phyloP scores from a whole-genome alignment of 2,329 filamentous ascomycete genomes.

The Trichoderma simmonsii region DNA sequence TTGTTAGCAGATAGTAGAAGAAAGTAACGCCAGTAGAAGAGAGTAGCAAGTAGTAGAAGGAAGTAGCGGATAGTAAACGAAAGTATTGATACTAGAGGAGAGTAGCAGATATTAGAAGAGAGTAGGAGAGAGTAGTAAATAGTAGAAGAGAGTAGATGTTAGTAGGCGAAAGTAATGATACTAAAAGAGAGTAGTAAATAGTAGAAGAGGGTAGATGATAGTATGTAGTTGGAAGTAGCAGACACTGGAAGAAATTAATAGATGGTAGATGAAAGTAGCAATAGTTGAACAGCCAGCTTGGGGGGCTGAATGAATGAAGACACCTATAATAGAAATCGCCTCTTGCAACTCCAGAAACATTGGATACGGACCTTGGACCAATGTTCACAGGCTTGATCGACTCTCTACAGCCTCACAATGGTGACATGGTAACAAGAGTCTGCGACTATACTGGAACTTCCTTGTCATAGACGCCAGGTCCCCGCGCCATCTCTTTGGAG shows the following conservation, averaged over 20 bases:
- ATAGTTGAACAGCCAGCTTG: background rate
- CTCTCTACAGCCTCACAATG: background rate
- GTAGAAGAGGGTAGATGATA: too few species aligned
- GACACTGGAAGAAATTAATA: too few species aligned
- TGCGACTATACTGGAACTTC: background rate
- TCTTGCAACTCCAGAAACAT: background rate
- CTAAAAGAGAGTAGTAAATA: too few species aligned
- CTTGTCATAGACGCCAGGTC: background rate
- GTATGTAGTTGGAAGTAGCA: too few species aligned
- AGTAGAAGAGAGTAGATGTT: too few species aligned
- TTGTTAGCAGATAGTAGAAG: too few species aligned
- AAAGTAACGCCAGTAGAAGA: too few species aligned
- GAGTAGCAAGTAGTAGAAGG: background rate
- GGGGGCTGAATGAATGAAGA: background rate
- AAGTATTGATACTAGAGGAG: background rate
- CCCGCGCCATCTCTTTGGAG: background rate
- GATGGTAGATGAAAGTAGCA: too few species aligned
- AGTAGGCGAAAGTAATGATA: too few species aligned
- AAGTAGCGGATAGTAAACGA: background rate
- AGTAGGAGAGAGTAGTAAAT: too few species aligned
- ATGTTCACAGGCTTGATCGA: background rate
- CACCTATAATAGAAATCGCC: background rate
- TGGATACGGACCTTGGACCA: background rate
- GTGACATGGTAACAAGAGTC: background rate
- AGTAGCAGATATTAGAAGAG: too few species aligned